Conservation (phyloP, 2,329 filamentous ascomycete species). For the Ceratocystiopsis brevicomis region DNA sequence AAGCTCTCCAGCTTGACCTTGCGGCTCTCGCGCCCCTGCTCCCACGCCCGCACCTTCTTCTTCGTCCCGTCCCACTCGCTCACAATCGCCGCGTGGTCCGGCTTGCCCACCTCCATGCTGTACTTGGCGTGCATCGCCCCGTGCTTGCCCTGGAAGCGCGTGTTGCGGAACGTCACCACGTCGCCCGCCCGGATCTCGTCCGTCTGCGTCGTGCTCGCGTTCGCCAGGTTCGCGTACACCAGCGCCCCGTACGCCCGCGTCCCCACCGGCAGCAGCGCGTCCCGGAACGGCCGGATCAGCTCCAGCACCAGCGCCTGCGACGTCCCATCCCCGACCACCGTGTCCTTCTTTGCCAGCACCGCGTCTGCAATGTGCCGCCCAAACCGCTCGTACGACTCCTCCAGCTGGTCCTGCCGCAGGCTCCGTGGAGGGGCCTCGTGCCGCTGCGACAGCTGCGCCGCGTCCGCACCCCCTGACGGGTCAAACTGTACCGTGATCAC, state of each 20-base stretch:
- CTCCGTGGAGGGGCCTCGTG: slow-evolving; percentile 68
- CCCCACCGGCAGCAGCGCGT: slow-evolving; percentile 69
- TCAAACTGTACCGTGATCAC: slow-evolving; percentile 68
- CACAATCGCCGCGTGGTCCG: slow-evolving; percentile 77
- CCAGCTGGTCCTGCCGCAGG: slow-evolving; percentile 82
- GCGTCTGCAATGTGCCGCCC: slow-evolving; percentile 60
- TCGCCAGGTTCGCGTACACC: slow-evolving; percentile 88
- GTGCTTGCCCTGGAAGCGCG: slow-evolving; percentile 86
- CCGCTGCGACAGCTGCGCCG: slow-evolving; percentile 62
- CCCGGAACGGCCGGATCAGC: slow-evolving; percentile 52
- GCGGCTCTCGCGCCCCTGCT: slow-evolving; percentile 82
- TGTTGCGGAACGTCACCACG: slow-evolving; percentile 81
- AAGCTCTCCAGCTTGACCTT: slow-evolving; percentile 92
- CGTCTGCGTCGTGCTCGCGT: slow-evolving; percentile 73
- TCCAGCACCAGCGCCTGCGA: slow-evolving; percentile 62
- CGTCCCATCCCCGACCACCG: slow-evolving; percentile 66
- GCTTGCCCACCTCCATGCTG: slow-evolving; percentile 66
- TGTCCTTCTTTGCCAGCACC: slow-evolving; percentile 54
- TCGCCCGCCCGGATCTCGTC: slow-evolving; percentile 88
- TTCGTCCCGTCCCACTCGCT: slow-evolving; percentile 96
- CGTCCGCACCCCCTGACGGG: slow-evolving; percentile 28
- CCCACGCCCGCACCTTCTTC: slow-evolving; percentile 91
- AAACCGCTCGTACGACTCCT: slow-evolving; percentile 64
- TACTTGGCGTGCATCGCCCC: slow-evolving; percentile 95
- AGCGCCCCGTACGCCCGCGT: slow-evolving; percentile 76